These are phyloP conservation scores for Chloris gayana DNA, from an alignment of 176 grass and related monocot species.

Conservation along the genomic window DNA sequence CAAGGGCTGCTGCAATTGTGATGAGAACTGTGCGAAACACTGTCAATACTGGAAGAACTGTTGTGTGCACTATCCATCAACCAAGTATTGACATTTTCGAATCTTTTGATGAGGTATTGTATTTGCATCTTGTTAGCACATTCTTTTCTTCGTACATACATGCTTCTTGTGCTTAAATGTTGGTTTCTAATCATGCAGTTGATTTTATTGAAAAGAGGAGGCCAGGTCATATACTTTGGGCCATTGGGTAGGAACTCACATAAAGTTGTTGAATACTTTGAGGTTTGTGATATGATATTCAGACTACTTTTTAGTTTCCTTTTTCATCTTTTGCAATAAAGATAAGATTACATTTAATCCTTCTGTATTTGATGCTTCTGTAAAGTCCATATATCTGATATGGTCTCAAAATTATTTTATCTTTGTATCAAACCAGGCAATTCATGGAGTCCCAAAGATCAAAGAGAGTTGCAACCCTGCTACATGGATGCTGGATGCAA, in stretches of 20 bases:
- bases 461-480: slow-evolving; percentile 75
- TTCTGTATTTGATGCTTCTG: slow-evolving; percentile 27
- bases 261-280: slow-evolving; percentile 73
- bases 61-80: slow-evolving; percentile 87
- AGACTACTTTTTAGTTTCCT: slow-evolving; percentile 25
- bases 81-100: slow-evolving; percentile 93
- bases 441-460: slow-evolving; percentile 72
- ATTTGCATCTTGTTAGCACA: slow-evolving; percentile 6
- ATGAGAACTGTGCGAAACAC: slow-evolving; percentile 86
- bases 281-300: slow-evolving; percentile 52
- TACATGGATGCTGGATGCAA: slow-evolving; percentile 92
- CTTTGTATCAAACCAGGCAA: slow-evolving; percentile 47
- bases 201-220: slow-evolving; percentile 82
- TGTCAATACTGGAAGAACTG: slow-evolving; percentile 79
- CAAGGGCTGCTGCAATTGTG: slow-evolving; percentile 83
- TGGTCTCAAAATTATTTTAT: slow-evolving; percentile 22
- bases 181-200: slow-evolving; percentile 54
- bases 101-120: slow-evolving; percentile 78
- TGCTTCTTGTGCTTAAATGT: slow-evolving; percentile 4
- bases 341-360: neutral
- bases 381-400: neutral
- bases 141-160: slow-evolving; percentile 2
- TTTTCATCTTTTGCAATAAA: slow-evolving; percentile 27
- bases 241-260: slow-evolving; percentile 70
- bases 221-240: slow-evolving; percentile 77